Evolutionary conservation across 129 eudicot species (phyloP), one percentile per base, ranked within the genome.

Genomic region (Escallonia herrerae): DNA sequence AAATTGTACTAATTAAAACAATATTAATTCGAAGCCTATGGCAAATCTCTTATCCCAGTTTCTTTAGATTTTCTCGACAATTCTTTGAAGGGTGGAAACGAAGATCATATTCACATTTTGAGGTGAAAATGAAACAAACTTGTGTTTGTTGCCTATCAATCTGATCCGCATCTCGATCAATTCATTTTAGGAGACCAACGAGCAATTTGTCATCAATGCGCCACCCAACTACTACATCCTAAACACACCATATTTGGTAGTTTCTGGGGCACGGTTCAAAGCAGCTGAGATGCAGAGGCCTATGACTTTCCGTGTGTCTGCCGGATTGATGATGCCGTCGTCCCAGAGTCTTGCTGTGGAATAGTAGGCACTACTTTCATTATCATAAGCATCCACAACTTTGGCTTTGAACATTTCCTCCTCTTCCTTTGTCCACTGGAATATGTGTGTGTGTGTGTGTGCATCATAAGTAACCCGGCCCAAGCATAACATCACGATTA

Each of bases 341-440:
- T 94, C 99, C 99, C 99, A 94, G 70, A 94, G 84, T 60, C 99
- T 82, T 33, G 99, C 95, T 2, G 95, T 94, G 4, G 99, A 86
- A 76, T 89, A 94, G 71, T 89, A 94, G 2, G 99, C 87, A 74
- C 82, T 83, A 14, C 96, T 86, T 76, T 94, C 99, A 74, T 65
- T 75, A 9, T 94, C 96, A 52, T 86, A 94, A 53, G 95, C 96
- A 72, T 88, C 90, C 43, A 86, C 82, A 14, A 81, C 95, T 68
- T 85, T 76, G 2, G 76, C 81, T 74, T 80, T 83, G 78, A 85
- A 86, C 51, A 71, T 70, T 64, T 86, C 99, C 74, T 94, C 99
- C 43, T 89, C 96, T 47, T 84, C 95, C 40, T 78, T 76, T 68
- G 90, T 80, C 99, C 99, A 89, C 96, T 94, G 80, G 70, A 76